These are phyloP conservation scores for Fusarium udum DNA, from an alignment of 2,329 filamentous ascomycete species.

Conservation along the genomic window DNA sequence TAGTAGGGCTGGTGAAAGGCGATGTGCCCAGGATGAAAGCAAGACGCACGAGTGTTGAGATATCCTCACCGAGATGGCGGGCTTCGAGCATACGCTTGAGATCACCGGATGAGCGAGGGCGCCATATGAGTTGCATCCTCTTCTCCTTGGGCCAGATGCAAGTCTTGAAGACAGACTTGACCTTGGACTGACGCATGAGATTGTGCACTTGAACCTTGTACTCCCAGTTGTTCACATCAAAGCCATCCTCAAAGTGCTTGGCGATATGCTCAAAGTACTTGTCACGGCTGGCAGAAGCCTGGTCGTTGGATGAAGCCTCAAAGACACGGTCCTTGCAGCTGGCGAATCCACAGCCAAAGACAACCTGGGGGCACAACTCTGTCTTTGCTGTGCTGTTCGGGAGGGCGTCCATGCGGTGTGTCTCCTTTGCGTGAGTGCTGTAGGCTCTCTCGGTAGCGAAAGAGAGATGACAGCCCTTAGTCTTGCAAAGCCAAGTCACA, in stretches of 20 bases:
- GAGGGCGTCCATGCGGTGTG: slow-evolving; percentile 53
- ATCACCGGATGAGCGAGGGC: slow-evolving; percentile 53
- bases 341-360: slow-evolving; percentile 56
- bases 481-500: slow-evolving; percentile 55
- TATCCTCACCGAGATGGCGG: slow-evolving; percentile 54
- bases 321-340: slow-evolving; percentile 56
- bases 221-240: slow-evolving; percentile 55
- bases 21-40: slow-evolving; percentile 56
- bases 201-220: slow-evolving; percentile 57
- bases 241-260: slow-evolving; percentile 57
- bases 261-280: slow-evolving; percentile 59
- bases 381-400: slow-evolving; percentile 54
- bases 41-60: slow-evolving; percentile 54
- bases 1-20: slow-evolving; percentile 49
- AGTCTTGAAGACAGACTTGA: slow-evolving; percentile 57
- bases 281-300: slow-evolving; percentile 51
- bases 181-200: slow-evolving; percentile 54
- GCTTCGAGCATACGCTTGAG: slow-evolving; percentile 57
- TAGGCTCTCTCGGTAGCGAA: slow-evolving; percentile 58
- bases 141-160: slow-evolving; percentile 58
- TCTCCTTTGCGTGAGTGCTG: slow-evolving; percentile 55
- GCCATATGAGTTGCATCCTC: slow-evolving; percentile 53
- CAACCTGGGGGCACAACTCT: slow-evolving; percentile 55
- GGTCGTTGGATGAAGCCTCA: slow-evolving; percentile 51
- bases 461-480: slow-evolving; percentile 53